Evolutionary conservation across 768 basidiomycete species (phyloP).

Genomic region (Dioszegia crocea): DNA sequence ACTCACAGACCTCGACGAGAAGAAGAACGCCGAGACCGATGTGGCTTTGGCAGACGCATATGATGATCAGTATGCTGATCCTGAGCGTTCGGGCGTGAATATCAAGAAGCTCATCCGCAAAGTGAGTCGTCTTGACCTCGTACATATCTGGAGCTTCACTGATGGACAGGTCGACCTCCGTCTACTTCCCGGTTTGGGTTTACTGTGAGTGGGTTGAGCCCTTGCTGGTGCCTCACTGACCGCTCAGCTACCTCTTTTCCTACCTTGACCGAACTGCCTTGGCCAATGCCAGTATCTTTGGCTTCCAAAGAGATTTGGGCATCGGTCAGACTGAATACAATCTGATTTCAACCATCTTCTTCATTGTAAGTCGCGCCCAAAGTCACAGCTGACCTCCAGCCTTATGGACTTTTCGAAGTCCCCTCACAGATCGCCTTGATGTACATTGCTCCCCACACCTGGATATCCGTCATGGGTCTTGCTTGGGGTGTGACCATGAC

Average conservation of each 20-base stretch:
- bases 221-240: neutral
- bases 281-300: conserved; percentile 14
- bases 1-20: neutral
- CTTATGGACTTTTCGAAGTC: conserved; percentile 11
- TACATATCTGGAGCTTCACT: too few species aligned
- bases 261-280: conserved; percentile 11
- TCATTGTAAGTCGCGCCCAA: neutral
- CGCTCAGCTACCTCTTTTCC: neutral
- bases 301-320: neutral
- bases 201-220: neutral
- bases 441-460: conserved; percentile 1
- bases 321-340: conserved; percentile 8
- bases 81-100: neutral
- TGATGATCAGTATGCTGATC: neutral
- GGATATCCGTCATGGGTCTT: neutral
- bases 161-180: neutral
- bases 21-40: neutral
- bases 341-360: conserved; percentile 12
- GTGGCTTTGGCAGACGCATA: neutral
- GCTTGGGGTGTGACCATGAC: neutral
- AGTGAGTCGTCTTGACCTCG: too few species aligned
- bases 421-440: conserved; percentile 2
- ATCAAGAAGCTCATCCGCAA: conserved; percentile 8
- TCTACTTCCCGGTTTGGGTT: neutral
- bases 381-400: neutral